phyloP scores from a whole-genome alignment of 139 green algal species.

The Nannochloris sp. region DNA sequence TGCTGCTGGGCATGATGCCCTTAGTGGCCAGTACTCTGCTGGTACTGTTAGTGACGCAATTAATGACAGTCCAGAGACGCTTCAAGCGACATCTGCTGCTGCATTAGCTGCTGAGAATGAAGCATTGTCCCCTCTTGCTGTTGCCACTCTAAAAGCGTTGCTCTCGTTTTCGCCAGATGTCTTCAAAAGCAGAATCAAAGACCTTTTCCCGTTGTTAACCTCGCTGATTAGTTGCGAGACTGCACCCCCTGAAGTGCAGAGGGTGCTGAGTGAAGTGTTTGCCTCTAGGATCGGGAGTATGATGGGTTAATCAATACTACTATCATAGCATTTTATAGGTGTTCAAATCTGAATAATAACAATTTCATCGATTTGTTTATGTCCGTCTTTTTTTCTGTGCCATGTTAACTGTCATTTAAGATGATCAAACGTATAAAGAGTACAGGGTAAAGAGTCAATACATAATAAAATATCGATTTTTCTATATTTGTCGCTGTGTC shows the following conservation, averaged over 20 bases:
- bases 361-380: too few relatives aligned
- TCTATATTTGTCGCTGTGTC: too few relatives aligned
- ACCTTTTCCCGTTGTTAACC: slow-evolving; percentile 84
- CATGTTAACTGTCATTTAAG: too few relatives aligned
- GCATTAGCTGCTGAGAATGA: slow-evolving; percentile 48
- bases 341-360: too few relatives aligned
- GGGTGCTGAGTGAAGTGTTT: slow-evolving; percentile 78
- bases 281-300: slow-evolving; percentile 51
- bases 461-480: too few relatives aligned
- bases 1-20: slow-evolving; percentile 5
- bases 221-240: slow-evolving; percentile 75
- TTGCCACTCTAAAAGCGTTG: slow-evolving; percentile 62
- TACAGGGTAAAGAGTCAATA: too few relatives aligned
- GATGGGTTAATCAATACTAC: slow-evolving; percentile 27
- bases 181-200: slow-evolving; percentile 63
- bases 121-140: slow-evolving; percentile 57
- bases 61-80: neutral
- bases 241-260: slow-evolving; percentile 76
- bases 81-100: too few relatives aligned
- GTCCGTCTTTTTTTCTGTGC: too few relatives aligned
- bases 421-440: too few relatives aligned
- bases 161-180: slow-evolving; percentile 40
- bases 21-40: neutral
- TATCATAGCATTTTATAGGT: too few relatives aligned
- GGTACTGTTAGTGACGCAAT: neutral